Conservation (phyloP, 768 basidiomycete genomes). For the Hydnomerulius pinastri region DNA sequence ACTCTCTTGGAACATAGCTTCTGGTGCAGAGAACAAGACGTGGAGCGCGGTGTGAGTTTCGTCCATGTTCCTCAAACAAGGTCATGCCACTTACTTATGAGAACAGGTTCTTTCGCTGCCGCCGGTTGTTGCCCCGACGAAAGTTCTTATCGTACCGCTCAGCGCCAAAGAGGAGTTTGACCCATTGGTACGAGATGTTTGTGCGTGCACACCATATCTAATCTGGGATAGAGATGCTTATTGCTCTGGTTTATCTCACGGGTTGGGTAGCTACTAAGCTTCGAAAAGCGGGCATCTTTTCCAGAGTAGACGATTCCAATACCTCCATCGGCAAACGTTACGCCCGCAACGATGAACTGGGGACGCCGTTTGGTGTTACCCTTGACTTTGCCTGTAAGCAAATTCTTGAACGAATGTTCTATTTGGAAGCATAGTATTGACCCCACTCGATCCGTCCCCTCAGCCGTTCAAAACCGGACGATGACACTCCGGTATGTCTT, state of each 20-base stretch:
- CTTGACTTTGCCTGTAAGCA: slow-evolving; percentile 89
- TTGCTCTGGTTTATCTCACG: slow-evolving; percentile 7
- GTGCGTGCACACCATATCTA: slow-evolving; percentile 52
- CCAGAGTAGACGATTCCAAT: slow-evolving; percentile 94
- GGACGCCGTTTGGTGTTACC: slow-evolving; percentile 95
- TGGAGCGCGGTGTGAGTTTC: slow-evolving; percentile 80
- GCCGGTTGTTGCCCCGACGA: slow-evolving; percentile 88
- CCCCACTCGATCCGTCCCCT: slow-evolving; percentile 3
- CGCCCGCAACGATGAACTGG: slow-evolving; percentile 96
- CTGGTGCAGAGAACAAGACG: slow-evolving; percentile 92
- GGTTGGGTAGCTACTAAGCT: slow-evolving; percentile 71
- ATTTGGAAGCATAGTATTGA: background rate
- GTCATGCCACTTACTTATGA: background rate
- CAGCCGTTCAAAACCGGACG: slow-evolving; percentile 89
- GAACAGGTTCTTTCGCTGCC: slow-evolving; percentile 87
- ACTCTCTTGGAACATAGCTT: slow-evolving; percentile 92
- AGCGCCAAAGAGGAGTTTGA: slow-evolving; percentile 83
- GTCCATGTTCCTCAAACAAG: background rate
- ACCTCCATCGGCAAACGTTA: slow-evolving; percentile 96
- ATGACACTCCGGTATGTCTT: slow-evolving; percentile 85
- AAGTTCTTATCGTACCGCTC: slow-evolving; percentile 94
- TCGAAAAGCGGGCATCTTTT: slow-evolving; percentile 85
- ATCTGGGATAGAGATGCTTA: slow-evolving; percentile 9
- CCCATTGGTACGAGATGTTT: slow-evolving; percentile 84
- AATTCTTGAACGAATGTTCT: background rate